These are phyloP conservation scores for Crithidia fasciculata DNA, from an alignment of 208 protist species.

Conservation along the genomic window DNA sequence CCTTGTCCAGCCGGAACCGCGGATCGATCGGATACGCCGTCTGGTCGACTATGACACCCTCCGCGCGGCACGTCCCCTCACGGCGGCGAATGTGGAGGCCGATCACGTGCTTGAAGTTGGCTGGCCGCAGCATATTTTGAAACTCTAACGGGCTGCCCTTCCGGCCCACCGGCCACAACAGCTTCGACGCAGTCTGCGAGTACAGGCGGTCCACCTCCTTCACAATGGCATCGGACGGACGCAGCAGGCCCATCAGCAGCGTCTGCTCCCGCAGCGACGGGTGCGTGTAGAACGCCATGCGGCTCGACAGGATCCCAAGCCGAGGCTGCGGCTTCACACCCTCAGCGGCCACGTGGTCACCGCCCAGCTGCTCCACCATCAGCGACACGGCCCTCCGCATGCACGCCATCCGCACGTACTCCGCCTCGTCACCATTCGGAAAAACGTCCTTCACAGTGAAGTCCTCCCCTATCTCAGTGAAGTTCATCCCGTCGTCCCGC, in stretches of 20 bases:
- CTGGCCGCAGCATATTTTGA: neutral
- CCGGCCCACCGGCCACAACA: neutral
- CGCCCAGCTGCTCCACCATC: neutral
- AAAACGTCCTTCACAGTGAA: conserved; percentile 5
- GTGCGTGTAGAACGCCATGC: conserved; percentile 17
- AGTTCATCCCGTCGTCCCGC: neutral
- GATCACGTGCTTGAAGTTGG: neutral
- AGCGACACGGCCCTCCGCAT: neutral
- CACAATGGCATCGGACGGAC: neutral
- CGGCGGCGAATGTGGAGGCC: conserved; percentile 11
- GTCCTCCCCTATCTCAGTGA: neutral
- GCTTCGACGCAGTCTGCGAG: neutral
- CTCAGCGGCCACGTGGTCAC: neutral
- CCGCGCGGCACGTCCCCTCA: conserved; percentile 1
- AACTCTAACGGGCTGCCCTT: neutral
- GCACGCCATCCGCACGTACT: neutral
- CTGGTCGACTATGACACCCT: neutral
- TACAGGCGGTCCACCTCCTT: conserved; percentile 16
- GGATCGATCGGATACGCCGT: neutral
- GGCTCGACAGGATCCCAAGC: conserved; percentile 5
- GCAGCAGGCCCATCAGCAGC: conserved; percentile 22
- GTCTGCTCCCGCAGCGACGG: conserved; percentile 15
- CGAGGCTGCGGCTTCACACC: conserved; percentile 1
- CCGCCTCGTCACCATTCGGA: neutral
- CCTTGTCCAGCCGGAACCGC: neutral